Conservation (phyloP, 352 stramenopile genomes). For the Phytopythium kandeliae region DNA sequence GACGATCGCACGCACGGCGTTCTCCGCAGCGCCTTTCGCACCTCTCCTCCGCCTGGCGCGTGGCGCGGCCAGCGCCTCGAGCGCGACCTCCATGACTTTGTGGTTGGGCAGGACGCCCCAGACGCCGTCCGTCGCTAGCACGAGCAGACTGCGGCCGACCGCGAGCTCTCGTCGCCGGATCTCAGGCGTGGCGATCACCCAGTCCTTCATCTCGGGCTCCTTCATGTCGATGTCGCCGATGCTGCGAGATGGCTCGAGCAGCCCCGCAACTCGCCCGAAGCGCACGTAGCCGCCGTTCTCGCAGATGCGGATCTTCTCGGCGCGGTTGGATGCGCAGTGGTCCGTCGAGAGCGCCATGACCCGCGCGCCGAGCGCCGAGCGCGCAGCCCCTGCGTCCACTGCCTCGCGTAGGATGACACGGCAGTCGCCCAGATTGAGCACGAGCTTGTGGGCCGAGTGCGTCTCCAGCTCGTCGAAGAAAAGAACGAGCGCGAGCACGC, state of each 20-base stretch:
- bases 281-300: conserved; percentile 60
- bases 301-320: conserved; percentile 56
- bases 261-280: conserved; percentile 64
- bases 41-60: conserved; percentile 10
- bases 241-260: conserved; percentile 76
- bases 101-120: conserved; percentile 66
- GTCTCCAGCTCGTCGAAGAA: conserved; percentile 27
- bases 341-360: conserved; percentile 44
- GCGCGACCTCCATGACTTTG: conserved; percentile 42
- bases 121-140: conserved; percentile 73
- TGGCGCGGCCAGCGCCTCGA: conserved; percentile 30
- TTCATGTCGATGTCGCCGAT: conserved; percentile 87
- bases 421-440: conserved; percentile 75
- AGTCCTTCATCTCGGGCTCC: conserved; percentile 56
- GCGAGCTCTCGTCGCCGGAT: conserved; percentile 41
- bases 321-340: conserved; percentile 58
- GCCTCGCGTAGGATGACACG: conserved; percentile 46
- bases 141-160: conserved; percentile 35
- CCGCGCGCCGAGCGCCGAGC: not conserved
- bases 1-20: conserved; percentile 46
- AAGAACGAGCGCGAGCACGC: conserved; percentile 50
- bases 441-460: conserved; percentile 35
- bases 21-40: conserved; percentile 21
- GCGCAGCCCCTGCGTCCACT: conserved; percentile 1
- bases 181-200: conserved; percentile 69